These are phyloP conservation scores for Aspergillus thermomutatus DNA, from an alignment of 2,329 filamentous ascomycete species.

Conservation along the genomic window DNA sequence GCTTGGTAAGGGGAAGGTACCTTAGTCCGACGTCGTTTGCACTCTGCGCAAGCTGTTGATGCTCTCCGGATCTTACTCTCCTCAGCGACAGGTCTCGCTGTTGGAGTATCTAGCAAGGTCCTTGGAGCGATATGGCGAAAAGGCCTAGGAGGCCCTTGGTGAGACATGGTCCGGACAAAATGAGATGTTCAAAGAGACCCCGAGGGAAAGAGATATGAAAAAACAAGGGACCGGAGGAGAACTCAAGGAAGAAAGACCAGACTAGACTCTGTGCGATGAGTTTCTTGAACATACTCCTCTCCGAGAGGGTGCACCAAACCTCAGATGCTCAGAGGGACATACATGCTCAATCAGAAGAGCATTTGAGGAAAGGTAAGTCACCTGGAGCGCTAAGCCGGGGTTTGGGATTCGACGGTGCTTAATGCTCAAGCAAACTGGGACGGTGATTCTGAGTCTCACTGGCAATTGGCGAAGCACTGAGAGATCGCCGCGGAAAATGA, in stretches of 20 bases:
- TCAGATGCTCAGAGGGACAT: neutral
- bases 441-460: neutral
- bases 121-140: slow-evolving; percentile 33
- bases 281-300: slow-evolving; percentile 11
- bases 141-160: slow-evolving; percentile 20
- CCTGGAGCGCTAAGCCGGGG: slow-evolving; percentile 1
- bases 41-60: slow-evolving; percentile 37
- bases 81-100: slow-evolving; percentile 20
- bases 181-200: neutral
- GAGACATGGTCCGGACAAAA: slow-evolving; percentile 22
- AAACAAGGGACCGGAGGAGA: neutral
- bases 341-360: slow-evolving; percentile 7
- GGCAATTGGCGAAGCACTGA: neutral
- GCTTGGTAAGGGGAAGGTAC: slow-evolving; percentile 18
- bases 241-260: neutral
- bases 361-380: neutral
- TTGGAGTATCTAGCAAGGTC: slow-evolving; percentile 14
- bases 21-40: slow-evolving; percentile 37
- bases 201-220: neutral
- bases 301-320: slow-evolving; percentile 11
- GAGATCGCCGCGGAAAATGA: neutral
- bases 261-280: neutral
- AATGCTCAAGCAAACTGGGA: neutral
- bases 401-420: neutral
- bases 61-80: slow-evolving; percentile 33